A percentile compares a stretch with the other conserved stretches of the same genome.
Conservation (phyloP, 345 rosid species). For the Trapa incisa region DNA sequence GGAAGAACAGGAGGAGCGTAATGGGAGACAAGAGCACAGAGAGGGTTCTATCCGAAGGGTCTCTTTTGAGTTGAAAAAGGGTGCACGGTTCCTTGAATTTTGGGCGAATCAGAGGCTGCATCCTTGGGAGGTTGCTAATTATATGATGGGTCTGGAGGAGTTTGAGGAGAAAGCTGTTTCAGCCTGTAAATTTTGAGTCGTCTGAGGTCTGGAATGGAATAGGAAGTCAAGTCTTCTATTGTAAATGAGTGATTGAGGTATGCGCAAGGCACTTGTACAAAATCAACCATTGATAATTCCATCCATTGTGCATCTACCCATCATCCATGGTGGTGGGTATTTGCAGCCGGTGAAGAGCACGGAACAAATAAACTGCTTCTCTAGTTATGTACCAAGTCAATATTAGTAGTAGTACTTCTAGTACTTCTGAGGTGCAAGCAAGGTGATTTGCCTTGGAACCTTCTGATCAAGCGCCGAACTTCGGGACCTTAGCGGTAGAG, state of each 20-base stretch:
- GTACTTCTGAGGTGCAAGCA: background rate
- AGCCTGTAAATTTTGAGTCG: no score
- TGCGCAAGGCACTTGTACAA: no score
- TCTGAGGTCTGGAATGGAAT: no score
- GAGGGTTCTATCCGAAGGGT: background rate
- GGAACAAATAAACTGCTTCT: no score
- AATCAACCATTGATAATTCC: background rate
- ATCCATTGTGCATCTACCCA: background rate
- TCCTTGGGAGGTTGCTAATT: background rate
- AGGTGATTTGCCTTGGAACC: background rate
- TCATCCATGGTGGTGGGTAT: background rate
- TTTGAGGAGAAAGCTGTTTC: background rate
- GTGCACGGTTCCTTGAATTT: background rate
- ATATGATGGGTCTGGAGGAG: background rate
- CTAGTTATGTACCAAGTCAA: no score
- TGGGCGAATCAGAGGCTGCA: background rate
- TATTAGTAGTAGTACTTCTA: background rate
- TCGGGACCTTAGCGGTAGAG: slow-evolving; percentile 18
- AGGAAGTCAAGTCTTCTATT: no score
- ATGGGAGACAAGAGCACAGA: background rate
- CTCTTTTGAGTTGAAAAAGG: background rate
- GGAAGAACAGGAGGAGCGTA: background rate
- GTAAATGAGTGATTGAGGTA: no score
- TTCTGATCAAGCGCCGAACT: slow-evolving; percentile 13
- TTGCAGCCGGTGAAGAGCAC: background rate